Evolutionary conservation across 2,329 filamentous ascomycete genomes (phyloP).

Genomic region (Arthrobotrys sinensis): DNA sequence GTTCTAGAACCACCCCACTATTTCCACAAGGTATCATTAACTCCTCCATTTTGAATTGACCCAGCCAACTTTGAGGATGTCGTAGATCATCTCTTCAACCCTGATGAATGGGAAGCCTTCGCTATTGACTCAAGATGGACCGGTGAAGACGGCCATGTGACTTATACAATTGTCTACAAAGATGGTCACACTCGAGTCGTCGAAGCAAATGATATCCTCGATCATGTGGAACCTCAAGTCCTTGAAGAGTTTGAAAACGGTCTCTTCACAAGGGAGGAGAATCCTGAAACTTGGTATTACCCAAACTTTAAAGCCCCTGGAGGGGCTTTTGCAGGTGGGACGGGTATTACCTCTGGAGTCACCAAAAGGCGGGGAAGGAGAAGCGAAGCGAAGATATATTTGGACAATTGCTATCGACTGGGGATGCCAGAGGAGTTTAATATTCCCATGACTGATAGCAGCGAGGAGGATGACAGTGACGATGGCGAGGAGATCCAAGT

Average conservation of each 20-base stretch:
- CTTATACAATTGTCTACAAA: slow-evolving; percentile 51
- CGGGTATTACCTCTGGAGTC: slow-evolving; percentile 44
- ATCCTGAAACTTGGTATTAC: slow-evolving; percentile 58
- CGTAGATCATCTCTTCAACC: slow-evolving; percentile 45
- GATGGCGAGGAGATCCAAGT: slow-evolving; percentile 4
- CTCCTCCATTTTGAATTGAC: not conserved
- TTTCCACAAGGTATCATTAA: not conserved
- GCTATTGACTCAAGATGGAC: slow-evolving; percentile 55
- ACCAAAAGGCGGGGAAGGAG: slow-evolving; percentile 42
- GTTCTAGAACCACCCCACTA: not conserved
- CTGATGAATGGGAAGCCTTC: slow-evolving; percentile 53
- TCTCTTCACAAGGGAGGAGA: slow-evolving; percentile 47
- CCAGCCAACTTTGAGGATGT: slow-evolving; percentile 53
- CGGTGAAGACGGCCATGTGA: slow-evolving; percentile 33
- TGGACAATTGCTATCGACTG: slow-evolving; percentile 41
- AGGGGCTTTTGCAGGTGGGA: slow-evolving; percentile 50
- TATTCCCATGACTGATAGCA: slow-evolving; percentile 47
- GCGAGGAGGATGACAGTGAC: slow-evolving; percentile 34
- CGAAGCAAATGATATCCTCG: slow-evolving; percentile 25
- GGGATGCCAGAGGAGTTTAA: slow-evolving; percentile 55
- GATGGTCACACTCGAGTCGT: slow-evolving; percentile 47
- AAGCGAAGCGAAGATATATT: slow-evolving; percentile 36
- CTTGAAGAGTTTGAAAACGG: slow-evolving; percentile 55
- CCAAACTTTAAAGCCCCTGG: slow-evolving; percentile 50
- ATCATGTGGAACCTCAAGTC: slow-evolving; percentile 38